Conservation (phyloP, 768 basidiomycete species). For the Austroboletus eburneus region DNA sequence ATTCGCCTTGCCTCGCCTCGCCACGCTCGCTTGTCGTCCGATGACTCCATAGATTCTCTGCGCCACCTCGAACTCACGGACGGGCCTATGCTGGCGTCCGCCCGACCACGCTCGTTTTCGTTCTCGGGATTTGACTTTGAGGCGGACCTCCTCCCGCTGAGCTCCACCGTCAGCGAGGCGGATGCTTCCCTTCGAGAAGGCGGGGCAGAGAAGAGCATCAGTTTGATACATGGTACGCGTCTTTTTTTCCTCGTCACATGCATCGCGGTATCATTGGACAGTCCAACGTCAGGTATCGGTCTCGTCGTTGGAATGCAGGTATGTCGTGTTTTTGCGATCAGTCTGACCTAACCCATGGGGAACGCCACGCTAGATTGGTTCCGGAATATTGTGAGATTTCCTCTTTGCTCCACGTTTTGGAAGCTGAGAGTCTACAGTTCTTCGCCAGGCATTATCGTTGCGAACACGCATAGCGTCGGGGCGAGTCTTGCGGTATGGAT, state of each 20-base stretch:
- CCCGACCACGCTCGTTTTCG: constrained; percentile 58
- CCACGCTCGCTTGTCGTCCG: constrained; percentile 2
- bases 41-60: constrained; percentile 70
- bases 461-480: constrained; percentile 85
- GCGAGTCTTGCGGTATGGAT: constrained; percentile 87
- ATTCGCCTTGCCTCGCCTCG: constrained; percentile 7
- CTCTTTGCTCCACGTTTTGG: background rate
- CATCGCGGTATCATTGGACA: constrained; percentile 5
- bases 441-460: constrained; percentile 87
- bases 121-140: constrained; percentile 77
- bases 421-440: constrained; percentile 47
- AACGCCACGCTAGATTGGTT: constrained; percentile 60
- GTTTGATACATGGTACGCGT: constrained; percentile 67
- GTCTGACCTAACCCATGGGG: background rate
- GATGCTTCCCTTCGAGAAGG: constrained; percentile 44
- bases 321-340: background rate
- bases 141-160: constrained; percentile 71
- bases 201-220: constrained; percentile 72
- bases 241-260: background rate
- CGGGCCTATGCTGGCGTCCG: constrained; percentile 40
- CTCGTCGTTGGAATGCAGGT: constrained; percentile 82
- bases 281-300: constrained; percentile 59
- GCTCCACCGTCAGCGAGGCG: constrained; percentile 70
- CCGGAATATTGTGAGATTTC: constrained; percentile 82
- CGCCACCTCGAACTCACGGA: constrained; percentile 76